Conservation (phyloP, 2,329 filamentous ascomycete genomes). For the Aspergillus ochraceus region DNA sequence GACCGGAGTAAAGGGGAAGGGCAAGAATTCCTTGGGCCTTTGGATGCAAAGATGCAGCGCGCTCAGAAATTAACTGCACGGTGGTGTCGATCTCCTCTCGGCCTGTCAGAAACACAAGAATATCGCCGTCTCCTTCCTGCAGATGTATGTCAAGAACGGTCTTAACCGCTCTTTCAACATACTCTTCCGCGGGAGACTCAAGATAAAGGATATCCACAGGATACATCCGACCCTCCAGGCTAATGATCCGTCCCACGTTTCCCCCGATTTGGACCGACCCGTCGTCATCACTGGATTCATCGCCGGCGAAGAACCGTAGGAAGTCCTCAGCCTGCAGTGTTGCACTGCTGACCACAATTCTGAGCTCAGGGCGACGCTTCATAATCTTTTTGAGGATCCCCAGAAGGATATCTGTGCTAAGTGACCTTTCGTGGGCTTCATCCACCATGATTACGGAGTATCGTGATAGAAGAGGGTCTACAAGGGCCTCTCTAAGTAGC, state of each 20-base stretch:
- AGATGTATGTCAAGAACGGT: slow-evolving; percentile 86
- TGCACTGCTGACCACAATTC: slow-evolving; percentile 89
- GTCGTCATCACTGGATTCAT: slow-evolving; percentile 38
- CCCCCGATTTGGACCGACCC: slow-evolving; percentile 39
- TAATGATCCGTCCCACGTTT: slow-evolving; percentile 67
- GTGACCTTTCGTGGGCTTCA: slow-evolving; percentile 89
- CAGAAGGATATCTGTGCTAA: slow-evolving; percentile 88
- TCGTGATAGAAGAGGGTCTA: slow-evolving; percentile 84
- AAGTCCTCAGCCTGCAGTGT: slow-evolving; percentile 90
- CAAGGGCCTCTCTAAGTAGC: slow-evolving; percentile 84
- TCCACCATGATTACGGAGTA: slow-evolving; percentile 98
- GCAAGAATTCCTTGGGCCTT: slow-evolving; percentile 63
- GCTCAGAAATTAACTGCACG: slow-evolving; percentile 76
- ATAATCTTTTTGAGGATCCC: slow-evolving; percentile 89
- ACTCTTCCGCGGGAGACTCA: slow-evolving; percentile 76
- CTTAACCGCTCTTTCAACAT: slow-evolving; percentile 77
- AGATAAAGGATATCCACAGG: slow-evolving; percentile 86
- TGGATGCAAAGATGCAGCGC: slow-evolving; percentile 62
- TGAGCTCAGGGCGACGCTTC: slow-evolving; percentile 74
- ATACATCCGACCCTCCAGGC: slow-evolving; percentile 81
- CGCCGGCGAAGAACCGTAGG: slow-evolving; percentile 69
- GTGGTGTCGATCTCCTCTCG: slow-evolving; percentile 87
- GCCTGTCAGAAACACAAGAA: slow-evolving; percentile 88
- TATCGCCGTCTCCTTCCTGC: slow-evolving; percentile 77
- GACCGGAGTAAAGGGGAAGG: slow-evolving; percentile 83